Percentiles rank a stretch among this genome's conserved stretches.
Evolutionary conservation across 768 basidiomycete genomes (phyloP).

Genomic region (Psilocybe azurescens): DNA sequence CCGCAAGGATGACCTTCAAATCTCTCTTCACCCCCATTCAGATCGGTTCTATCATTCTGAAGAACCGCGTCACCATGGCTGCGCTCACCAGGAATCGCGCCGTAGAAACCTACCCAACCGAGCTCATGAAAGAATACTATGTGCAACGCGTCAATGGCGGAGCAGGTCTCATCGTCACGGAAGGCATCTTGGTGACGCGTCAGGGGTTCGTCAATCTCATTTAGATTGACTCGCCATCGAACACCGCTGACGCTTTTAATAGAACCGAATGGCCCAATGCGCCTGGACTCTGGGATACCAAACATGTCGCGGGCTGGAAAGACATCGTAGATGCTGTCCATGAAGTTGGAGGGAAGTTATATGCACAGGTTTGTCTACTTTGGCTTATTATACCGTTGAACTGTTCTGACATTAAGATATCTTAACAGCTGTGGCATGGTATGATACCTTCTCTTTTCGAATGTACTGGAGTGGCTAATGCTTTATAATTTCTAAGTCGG

Average conservation of each 20-base stretch:
- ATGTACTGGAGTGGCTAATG: no score
- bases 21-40: constrained; percentile 38
- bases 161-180: constrained; percentile 41
- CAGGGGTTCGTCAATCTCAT: constrained; percentile 31
- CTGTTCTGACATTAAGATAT: neutral
- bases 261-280: constrained; percentile 43
- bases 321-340: constrained; percentile 46
- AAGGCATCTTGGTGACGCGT: constrained; percentile 36
- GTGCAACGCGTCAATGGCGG: constrained; percentile 32
- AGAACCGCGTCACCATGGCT: constrained; percentile 45
- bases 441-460: no score
- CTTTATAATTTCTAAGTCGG: constrained; percentile 29
- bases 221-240: neutral
- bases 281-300: constrained; percentile 44
- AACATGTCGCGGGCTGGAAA: constrained; percentile 43
- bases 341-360: constrained; percentile 41
- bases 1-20: constrained; percentile 11
- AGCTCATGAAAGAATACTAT: constrained; percentile 41
- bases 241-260: neutral
- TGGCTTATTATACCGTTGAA: neutral
- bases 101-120: constrained; percentile 40
- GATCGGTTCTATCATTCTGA: constrained; percentile 38
- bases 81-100: constrained; percentile 47
- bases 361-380: constrained; percentile 34
- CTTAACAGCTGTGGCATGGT: constrained; percentile 15